phyloP scores from a whole-genome alignment of 495 filamentous ascomycete genomes.

The Lentithecium fluviatile region DNA sequence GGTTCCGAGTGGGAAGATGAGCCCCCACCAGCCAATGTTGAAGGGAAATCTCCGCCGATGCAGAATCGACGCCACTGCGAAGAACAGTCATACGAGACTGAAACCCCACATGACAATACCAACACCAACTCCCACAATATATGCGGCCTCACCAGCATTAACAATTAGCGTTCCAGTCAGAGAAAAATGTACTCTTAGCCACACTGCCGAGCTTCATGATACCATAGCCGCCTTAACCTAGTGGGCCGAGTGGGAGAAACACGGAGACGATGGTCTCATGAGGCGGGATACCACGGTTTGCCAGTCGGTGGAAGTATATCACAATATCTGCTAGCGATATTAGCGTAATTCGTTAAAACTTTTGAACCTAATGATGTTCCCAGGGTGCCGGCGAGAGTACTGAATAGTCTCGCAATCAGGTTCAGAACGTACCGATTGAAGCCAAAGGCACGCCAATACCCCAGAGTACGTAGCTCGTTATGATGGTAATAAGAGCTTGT shows the following conservation, averaged over 20 bases:
- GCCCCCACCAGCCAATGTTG: slow-evolving; percentile 69
- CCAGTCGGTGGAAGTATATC: slow-evolving; percentile 62
- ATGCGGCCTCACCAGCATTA: slow-evolving; percentile 53
- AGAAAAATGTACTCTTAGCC: slow-evolving; percentile 51
- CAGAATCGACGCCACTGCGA: slow-evolving; percentile 50
- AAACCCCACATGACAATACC: slow-evolving; percentile 62
- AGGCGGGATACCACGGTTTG: slow-evolving; percentile 56
- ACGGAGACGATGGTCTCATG: slow-evolving; percentile 60
- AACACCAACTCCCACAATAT: slow-evolving; percentile 53
- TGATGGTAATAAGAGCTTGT: slow-evolving; percentile 57
- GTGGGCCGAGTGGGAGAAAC: slow-evolving; percentile 61
- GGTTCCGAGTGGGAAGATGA: slow-evolving; percentile 61
- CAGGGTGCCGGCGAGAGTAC: no score
- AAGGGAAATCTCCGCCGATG: slow-evolving; percentile 55
- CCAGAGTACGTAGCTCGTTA: slow-evolving; percentile 59
- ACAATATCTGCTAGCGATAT: slow-evolving; percentile 55
- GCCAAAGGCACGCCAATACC: slow-evolving; percentile 59
- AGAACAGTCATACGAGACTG: slow-evolving; percentile 61
- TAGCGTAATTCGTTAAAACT: no score
- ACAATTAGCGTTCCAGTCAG: slow-evolving; percentile 49
- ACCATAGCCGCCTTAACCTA: slow-evolving; percentile 59
- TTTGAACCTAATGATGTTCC: no score
- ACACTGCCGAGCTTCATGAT: slow-evolving; percentile 58
- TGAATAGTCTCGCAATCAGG: no score
- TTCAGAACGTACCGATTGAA: no score